These are phyloP conservation scores for Nidula microcarpa DNA, from an alignment of 768 basidiomycete species.

Conservation along the genomic window DNA sequence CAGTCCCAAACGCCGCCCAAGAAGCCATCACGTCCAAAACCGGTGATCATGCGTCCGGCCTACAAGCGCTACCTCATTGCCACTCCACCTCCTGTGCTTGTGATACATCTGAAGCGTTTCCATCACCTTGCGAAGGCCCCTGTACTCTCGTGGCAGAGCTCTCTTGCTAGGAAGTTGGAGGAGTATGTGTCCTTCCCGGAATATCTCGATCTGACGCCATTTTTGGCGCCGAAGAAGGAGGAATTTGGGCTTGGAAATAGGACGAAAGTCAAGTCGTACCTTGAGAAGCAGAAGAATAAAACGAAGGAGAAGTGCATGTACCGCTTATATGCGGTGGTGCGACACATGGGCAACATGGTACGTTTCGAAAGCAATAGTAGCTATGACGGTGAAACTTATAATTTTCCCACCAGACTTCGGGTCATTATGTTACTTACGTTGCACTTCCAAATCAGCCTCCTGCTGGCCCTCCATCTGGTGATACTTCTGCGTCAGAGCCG, in stretches of 20 bases:
- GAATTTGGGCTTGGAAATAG: constrained; percentile 54
- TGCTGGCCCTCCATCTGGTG: constrained; percentile 1
- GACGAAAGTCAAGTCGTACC: constrained; percentile 14
- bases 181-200: constrained; percentile 92
- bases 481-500: constrained; percentile 4
- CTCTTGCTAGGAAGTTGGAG: constrained; percentile 78
- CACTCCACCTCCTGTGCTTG: constrained; percentile 80
- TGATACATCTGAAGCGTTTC: constrained; percentile 93
- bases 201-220: constrained; percentile 79
- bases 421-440: constrained; percentile 86
- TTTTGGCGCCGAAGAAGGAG: constrained; percentile 77
- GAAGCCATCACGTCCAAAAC: constrained; percentile 37
- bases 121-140: constrained; percentile 74
- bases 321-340: constrained; percentile 76
- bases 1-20: constrained; percentile 8
- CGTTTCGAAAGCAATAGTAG: no score
- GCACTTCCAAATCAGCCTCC: constrained; percentile 51
- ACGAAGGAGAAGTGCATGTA: constrained; percentile 52
- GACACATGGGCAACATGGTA: constrained; percentile 87
- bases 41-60: constrained; percentile 76
- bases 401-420: constrained; percentile 59
- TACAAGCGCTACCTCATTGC: constrained; percentile 95
- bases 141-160: constrained; percentile 38
- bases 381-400: no score
- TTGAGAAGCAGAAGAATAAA: constrained; percentile 18